Percentiles rank a stretch among this genome's conserved stretches.
These are phyloP conservation scores for Candida morakotiae DNA, from an alignment of 805 yeast genomes.

Conservation along the genomic window DNA sequence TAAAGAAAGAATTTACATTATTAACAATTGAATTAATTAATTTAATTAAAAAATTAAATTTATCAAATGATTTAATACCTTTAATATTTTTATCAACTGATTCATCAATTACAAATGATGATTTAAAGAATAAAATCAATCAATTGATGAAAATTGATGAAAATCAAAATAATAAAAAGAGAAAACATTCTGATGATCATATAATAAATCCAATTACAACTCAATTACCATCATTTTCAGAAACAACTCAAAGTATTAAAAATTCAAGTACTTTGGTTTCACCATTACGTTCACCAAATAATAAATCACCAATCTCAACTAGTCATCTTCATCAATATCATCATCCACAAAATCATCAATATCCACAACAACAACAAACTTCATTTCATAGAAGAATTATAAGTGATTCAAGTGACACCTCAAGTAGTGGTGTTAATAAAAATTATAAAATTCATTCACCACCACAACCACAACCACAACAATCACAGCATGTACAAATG, in stretches of 20 bases:
- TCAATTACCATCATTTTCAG: slow-evolving; percentile 21
- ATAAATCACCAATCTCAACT: slow-evolving; percentile 20
- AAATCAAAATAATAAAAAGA: slow-evolving; percentile 9
- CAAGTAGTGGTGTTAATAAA: neutral
- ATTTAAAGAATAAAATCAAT: slow-evolving; percentile 15
- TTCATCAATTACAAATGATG: slow-evolving; percentile 9
- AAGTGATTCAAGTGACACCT: slow-evolving; percentile 15
- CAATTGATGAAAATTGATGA: slow-evolving; percentile 13
- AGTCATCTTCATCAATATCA: no score
- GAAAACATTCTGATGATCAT: slow-evolving; percentile 12
- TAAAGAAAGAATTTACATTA: slow-evolving; percentile 26
- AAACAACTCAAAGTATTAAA: slow-evolving; percentile 18
- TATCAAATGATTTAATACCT: slow-evolving; percentile 35
- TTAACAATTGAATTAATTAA: slow-evolving; percentile 34
- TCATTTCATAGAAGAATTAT: slow-evolving; percentile 14
- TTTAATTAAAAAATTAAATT: slow-evolving; percentile 25
- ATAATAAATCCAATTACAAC: slow-evolving; percentile 16
- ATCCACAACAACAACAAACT: no score
- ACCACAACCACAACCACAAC: slow-evolving; percentile 4
- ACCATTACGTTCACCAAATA: slow-evolving; percentile 27
- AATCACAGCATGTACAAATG: no score
- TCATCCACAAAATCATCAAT: no score
- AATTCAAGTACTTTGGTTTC: slow-evolving; percentile 18
- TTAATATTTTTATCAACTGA: slow-evolving; percentile 23
- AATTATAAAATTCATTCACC: slow-evolving; percentile 9